These are phyloP conservation scores for Lipomyces oligophaga DNA, from an alignment of 805 yeast species.

Conservation along the genomic window DNA sequence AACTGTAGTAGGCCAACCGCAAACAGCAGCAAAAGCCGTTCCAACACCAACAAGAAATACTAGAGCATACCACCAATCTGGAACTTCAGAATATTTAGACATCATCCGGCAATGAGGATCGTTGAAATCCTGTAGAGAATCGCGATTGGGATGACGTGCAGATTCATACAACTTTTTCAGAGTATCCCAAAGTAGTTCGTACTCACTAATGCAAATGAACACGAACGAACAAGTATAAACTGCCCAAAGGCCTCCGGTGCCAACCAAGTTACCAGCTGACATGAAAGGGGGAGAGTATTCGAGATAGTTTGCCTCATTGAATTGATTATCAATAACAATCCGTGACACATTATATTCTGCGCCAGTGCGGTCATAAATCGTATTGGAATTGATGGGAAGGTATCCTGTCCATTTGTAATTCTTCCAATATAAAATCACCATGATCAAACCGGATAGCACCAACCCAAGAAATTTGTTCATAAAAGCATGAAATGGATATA, in stretches of 20 bases:
- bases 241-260: slow-evolving; percentile 7
- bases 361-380: slow-evolving; percentile 34
- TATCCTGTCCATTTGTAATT: slow-evolving; percentile 50
- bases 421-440: slow-evolving; percentile 42
- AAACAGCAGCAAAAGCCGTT: slow-evolving; percentile 44
- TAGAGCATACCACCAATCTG: slow-evolving; percentile 48
- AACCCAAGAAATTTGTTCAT: slow-evolving; percentile 39
- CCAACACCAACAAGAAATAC: slow-evolving; percentile 44
- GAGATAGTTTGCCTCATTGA: slow-evolving; percentile 47
- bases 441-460: slow-evolving; percentile 33
- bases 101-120: slow-evolving; percentile 9
- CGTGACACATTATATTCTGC: slow-evolving; percentile 44
- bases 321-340: slow-evolving; percentile 46
- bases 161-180: slow-evolving; percentile 28
- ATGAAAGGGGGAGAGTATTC: slow-evolving; percentile 56
- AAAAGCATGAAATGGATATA: slow-evolving; percentile 44
- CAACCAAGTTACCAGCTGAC: slow-evolving; percentile 51
- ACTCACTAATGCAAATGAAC: slow-evolving; percentile 9
- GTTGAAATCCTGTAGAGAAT: slow-evolving; percentile 37
- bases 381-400: slow-evolving; percentile 48
- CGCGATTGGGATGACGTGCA: slow-evolving; percentile 26
- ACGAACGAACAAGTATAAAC: slow-evolving; percentile 8
- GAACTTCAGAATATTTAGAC: slow-evolving; percentile 37
- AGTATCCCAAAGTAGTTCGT: slow-evolving; percentile 38
- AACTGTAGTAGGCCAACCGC: slow-evolving; percentile 39